Evolutionary conservation across 1,139 yeast genomes (phyloP).

Genomic region (Saccharomycopsis crataegensis): DNA sequence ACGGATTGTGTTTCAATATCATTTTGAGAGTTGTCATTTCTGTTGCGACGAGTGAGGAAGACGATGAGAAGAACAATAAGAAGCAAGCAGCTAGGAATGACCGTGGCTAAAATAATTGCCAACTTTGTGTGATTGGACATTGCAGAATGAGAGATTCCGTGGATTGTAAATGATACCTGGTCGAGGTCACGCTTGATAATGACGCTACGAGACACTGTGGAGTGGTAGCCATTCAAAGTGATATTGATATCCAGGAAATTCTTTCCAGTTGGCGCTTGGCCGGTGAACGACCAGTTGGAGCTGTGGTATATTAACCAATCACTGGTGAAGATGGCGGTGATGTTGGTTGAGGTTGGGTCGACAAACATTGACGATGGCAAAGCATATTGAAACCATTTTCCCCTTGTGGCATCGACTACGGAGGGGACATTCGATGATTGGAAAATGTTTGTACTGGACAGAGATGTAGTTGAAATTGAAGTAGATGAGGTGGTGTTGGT

Average conservation of each 20-base stretch:
- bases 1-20: constrained; percentile 28
- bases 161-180: too few relatives aligned
- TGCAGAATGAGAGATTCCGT: neutral
- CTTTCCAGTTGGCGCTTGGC: constrained; percentile 46
- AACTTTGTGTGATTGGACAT: constrained; percentile 32
- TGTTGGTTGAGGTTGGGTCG: constrained; percentile 41
- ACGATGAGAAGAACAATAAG: constrained; percentile 42
- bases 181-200: too few relatives aligned
- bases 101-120: constrained; percentile 89
- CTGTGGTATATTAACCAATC: constrained; percentile 60
- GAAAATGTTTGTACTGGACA: constrained; percentile 23
- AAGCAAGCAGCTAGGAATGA: constrained; percentile 55
- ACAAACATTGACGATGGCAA: constrained; percentile 49
- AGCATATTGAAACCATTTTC: constrained; percentile 48
- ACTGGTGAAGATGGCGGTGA: constrained; percentile 38
- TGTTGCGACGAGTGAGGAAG: constrained; percentile 40
- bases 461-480: constrained; percentile 22
- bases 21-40: constrained; percentile 31
- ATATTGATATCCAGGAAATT: too few relatives aligned
- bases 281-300: constrained; percentile 59
- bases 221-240: neutral
- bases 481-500: constrained; percentile 21
- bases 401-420: constrained; percentile 61
- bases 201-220: neutral
- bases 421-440: constrained; percentile 48